Conservation (phyloP, 371 early-diverging fungal genomes). For the Actinomortierella ambigua region DNA sequence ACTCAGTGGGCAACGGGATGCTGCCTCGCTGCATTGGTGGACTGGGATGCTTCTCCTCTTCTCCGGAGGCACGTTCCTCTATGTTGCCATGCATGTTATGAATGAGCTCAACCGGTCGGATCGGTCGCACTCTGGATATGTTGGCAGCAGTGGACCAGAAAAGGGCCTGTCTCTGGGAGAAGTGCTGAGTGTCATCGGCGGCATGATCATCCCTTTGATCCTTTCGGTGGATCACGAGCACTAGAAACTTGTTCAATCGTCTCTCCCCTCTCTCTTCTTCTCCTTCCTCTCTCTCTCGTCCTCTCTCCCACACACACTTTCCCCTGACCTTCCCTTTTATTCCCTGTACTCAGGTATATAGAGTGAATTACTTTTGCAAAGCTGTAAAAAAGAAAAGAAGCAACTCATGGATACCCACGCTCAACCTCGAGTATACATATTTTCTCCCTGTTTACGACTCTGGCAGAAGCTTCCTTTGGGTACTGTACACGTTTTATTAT, state of each 20-base stretch:
- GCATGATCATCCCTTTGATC: constrained; percentile 43
- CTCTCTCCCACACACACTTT: neutral
- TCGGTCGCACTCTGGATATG: constrained; percentile 20
- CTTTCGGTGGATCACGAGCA: constrained; percentile 43
- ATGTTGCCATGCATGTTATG: constrained; percentile 80
- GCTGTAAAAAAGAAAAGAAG: no score
- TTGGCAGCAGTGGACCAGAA: constrained; percentile 29
- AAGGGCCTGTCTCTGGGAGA: constrained; percentile 38
- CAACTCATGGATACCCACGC: no score
- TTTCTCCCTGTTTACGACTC: no score
- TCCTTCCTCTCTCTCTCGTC: constrained; percentile 1
- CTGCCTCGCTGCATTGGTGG: constrained; percentile 67
- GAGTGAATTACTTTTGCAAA: no score
- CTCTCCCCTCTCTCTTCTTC: neutral
- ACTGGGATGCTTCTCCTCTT: constrained; percentile 84
- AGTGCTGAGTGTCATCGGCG: constrained; percentile 39
- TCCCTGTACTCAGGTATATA: no score
- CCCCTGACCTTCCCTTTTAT: neutral
- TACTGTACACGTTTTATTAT: no score
- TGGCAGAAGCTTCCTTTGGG: no score
- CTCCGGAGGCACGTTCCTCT: constrained; percentile 90
- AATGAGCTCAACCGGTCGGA: constrained; percentile 43
- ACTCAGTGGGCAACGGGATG: constrained; percentile 36
- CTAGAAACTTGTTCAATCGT: neutral
- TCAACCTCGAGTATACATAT: no score